A percentile compares a stretch with the other conserved stretches of the same genome.
Evolutionary conservation across 441 rosid genomes (phyloP).

Genomic region (Biscutella auriculata): DNA sequence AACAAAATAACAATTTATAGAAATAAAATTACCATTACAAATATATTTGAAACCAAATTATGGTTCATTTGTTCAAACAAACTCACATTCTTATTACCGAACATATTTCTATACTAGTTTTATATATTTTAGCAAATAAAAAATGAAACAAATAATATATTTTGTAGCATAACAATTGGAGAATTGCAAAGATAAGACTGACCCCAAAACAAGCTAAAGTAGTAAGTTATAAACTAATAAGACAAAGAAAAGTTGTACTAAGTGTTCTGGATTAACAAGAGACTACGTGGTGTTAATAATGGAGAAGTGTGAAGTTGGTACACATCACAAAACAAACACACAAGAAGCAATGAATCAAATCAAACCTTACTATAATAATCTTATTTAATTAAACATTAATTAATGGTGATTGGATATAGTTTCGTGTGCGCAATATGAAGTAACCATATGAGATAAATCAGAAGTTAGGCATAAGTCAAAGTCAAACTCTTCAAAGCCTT

Average conservation of each 20-base stretch:
- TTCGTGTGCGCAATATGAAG: conserved; percentile 10
- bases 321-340: not conserved
- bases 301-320: conserved; percentile 3
- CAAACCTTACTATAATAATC: not conserved
- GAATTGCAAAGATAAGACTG: conserved; percentile 1
- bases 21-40: not conserved
- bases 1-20: not conserved
- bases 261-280: not conserved
- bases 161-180: no score
- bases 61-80: not conserved
- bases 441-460: conserved; percentile 16
- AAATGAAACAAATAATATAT: no score
- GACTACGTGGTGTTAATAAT: conserved; percentile 18
- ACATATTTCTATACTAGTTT: no score
- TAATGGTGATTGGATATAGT: conserved; percentile 18
- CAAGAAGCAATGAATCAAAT: conserved; percentile 14
- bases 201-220: not conserved
- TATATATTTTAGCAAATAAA: no score
- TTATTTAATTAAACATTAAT: not conserved
- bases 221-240: not conserved
- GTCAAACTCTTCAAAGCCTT: conserved; percentile 15
- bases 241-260: conserved; percentile 7
- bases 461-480: conserved; percentile 23
- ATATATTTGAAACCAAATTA: not conserved
- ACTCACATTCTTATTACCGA: not conserved